A percentile compares a stretch with the other conserved stretches of the same genome.
Evolutionary conservation across 2,329 filamentous ascomycete genomes (phyloP).

Genomic region (Aspergillus brasiliensis): DNA sequence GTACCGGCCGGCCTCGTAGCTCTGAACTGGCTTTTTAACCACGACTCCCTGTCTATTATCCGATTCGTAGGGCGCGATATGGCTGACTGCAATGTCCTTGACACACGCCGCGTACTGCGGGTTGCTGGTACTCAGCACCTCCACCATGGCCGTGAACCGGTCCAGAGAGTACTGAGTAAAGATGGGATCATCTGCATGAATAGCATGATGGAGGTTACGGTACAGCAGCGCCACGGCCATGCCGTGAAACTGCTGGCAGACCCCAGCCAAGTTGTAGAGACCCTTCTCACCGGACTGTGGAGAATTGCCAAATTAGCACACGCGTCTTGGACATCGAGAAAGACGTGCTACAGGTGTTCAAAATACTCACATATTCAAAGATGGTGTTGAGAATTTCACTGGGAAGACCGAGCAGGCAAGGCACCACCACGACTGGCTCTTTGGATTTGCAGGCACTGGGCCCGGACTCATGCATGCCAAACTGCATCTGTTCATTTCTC

Average conservation of each 20-base stretch:
- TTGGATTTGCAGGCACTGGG: too few relatives aligned
- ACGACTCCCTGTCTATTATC: neutral
- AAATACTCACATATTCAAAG: neutral
- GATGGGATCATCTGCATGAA: neutral
- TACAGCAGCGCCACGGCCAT: neutral
- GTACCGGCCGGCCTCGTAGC: neutral
- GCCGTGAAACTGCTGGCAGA: neutral
- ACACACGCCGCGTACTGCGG: neutral
- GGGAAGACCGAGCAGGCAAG: neutral
- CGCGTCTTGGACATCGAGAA: neutral
- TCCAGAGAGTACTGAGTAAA: neutral
- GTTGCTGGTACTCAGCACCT: neutral
- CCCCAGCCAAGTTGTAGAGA: neutral
- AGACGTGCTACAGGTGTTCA: neutral
- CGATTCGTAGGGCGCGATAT: neutral
- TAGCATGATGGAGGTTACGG: neutral
- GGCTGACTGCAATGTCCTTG: neutral
- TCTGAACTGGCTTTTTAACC: neutral
- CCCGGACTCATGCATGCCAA: too few relatives aligned
- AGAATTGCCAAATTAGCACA: neutral
- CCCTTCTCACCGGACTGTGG: neutral
- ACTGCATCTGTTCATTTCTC: neutral
- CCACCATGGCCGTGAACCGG: neutral
- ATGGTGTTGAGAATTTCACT: neutral
- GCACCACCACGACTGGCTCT: neutral